These are phyloP conservation scores for Tothia fuscella DNA, from an alignment of 2,329 filamentous ascomycete genomes.

Conservation along the genomic window DNA sequence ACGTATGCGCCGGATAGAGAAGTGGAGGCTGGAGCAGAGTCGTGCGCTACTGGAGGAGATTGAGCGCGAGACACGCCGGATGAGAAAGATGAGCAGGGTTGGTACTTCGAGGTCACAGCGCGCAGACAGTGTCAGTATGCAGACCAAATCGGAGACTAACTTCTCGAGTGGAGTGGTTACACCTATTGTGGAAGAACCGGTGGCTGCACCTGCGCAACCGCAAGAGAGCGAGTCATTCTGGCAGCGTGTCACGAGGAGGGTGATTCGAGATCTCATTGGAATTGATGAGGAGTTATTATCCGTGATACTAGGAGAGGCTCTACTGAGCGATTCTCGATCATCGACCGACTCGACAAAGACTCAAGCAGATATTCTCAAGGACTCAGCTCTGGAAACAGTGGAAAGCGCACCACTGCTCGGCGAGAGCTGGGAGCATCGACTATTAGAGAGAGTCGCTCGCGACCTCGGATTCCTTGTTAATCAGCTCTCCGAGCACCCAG, in stretches of 20 bases:
- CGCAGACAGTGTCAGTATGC: not conserved
- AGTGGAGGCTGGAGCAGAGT: slow-evolving; percentile 87
- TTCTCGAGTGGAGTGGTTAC: slow-evolving; percentile 3
- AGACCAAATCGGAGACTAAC: slow-evolving; percentile 9
- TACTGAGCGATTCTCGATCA: slow-evolving; percentile 37
- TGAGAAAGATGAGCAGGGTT: slow-evolving; percentile 48
- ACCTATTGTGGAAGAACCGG: not conserved
- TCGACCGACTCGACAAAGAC: not conserved
- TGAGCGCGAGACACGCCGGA: slow-evolving; percentile 61
- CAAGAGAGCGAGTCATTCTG: slow-evolving; percentile 51
- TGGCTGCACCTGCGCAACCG: not conserved
- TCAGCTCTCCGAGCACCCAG: slow-evolving; percentile 74
- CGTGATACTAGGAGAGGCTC: slow-evolving; percentile 72
- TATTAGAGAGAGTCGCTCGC: slow-evolving; percentile 73
- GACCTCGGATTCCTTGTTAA: slow-evolving; percentile 78
- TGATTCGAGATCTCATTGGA: slow-evolving; percentile 81
- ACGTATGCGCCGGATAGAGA: slow-evolving; percentile 72
- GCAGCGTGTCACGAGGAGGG: slow-evolving; percentile 68
- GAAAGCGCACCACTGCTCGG: slow-evolving; percentile 24
- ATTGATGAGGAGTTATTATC: slow-evolving; percentile 78
- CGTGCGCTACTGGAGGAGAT: slow-evolving; percentile 76
- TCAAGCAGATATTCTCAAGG: slow-evolving; percentile 7
- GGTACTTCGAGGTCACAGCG: slow-evolving; percentile 21
- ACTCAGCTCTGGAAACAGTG: slow-evolving; percentile 12
- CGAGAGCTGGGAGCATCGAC: slow-evolving; percentile 56